A percentile compares a stretch with the other conserved stretches of the same genome.
Evolutionary conservation across 1,284 basidiomycete species (phyloP).

Genomic region (Apiotrichum veenhuisii): DNA sequence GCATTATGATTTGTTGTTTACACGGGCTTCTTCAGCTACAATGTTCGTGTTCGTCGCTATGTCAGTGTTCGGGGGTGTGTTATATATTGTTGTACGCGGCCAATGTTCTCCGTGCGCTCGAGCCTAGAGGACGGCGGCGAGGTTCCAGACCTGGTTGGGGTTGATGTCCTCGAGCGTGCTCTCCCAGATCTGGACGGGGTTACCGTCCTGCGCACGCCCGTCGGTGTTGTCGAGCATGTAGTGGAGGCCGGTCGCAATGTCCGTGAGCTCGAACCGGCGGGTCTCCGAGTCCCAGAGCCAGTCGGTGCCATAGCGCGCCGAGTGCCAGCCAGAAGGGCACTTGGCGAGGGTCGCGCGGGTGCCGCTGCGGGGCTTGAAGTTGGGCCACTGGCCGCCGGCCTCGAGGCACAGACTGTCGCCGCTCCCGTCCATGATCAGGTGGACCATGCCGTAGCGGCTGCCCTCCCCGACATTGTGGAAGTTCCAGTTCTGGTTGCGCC

Average conservation of each 20-base stretch:
- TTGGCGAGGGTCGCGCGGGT: not conserved
- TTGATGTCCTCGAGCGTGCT: slow-evolving; percentile 10
- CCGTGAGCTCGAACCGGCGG: slow-evolving; percentile 18
- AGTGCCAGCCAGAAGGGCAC: not conserved
- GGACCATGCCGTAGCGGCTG: not conserved
- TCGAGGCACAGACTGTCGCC: not conserved
- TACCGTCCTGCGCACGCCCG: slow-evolving; percentile 14
- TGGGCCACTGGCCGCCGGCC: not conserved
- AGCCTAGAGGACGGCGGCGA: too few species aligned
- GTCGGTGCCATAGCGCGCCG: not conserved
- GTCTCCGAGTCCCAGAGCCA: not conserved
- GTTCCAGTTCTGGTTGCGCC: not conserved
- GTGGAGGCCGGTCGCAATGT: not conserved
- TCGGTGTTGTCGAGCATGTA: slow-evolving; percentile 27
- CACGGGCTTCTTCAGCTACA: too few species aligned
- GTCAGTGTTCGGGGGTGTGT: not conserved
- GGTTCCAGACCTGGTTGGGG: slow-evolving; percentile 21
- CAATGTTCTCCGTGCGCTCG: too few species aligned
- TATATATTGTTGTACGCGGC: not conserved
- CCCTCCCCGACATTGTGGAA: not conserved
- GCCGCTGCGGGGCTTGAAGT: not conserved
- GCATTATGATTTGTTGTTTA: too few species aligned
- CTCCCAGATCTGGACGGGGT: slow-evolving; percentile 24
- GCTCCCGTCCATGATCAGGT: not conserved
- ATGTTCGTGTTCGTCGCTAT: not conserved